A percentile compares a stretch with the other conserved stretches of the same genome.
These are phyloP conservation scores for Penicillium fuscoglaucum DNA, from an alignment of 2,329 filamentous ascomycete species.

Conservation along the genomic window DNA sequence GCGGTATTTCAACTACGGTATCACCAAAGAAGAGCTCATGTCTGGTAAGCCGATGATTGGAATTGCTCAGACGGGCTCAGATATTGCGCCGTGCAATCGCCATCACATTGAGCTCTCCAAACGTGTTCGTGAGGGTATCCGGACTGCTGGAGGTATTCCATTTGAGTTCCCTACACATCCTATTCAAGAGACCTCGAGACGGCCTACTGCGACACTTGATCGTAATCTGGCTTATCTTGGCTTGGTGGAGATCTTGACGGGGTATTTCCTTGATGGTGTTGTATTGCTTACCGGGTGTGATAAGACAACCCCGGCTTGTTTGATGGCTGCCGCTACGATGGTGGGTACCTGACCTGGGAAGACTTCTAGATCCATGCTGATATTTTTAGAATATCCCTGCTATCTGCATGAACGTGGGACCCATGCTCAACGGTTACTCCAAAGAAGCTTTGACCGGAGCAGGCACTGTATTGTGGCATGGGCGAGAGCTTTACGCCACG, in stretches of 20 bases:
- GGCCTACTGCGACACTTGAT: constrained; percentile 53
- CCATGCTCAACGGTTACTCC: constrained; percentile 54
- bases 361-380: constrained; percentile 4
- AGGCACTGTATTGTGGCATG: constrained; percentile 52
- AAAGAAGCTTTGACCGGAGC: constrained; percentile 46
- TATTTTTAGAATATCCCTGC: constrained; percentile 49
- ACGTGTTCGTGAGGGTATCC: constrained; percentile 53
- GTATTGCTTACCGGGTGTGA: constrained; percentile 55
- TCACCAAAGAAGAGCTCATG: constrained; percentile 52
- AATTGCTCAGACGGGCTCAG: constrained; percentile 55
- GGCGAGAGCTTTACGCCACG: constrained; percentile 50
- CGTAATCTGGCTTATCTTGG: constrained; percentile 52
- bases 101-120: constrained; percentile 53
- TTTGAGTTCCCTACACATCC: constrained; percentile 56
- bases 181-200: constrained; percentile 51
- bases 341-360: constrained; percentile 25
- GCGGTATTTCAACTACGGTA: constrained; percentile 53
- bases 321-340: constrained; percentile 56
- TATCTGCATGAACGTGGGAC: constrained; percentile 55
- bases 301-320: constrained; percentile 53
- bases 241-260: constrained; percentile 51
- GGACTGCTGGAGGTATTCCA: constrained; percentile 51
- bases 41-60: constrained; percentile 54
- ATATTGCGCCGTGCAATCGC: constrained; percentile 53
- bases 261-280: constrained; percentile 53